phyloP scores from a whole-genome alignment of 192 early-diverging fungal genomes.

The Glomus cerebriforme region DNA sequence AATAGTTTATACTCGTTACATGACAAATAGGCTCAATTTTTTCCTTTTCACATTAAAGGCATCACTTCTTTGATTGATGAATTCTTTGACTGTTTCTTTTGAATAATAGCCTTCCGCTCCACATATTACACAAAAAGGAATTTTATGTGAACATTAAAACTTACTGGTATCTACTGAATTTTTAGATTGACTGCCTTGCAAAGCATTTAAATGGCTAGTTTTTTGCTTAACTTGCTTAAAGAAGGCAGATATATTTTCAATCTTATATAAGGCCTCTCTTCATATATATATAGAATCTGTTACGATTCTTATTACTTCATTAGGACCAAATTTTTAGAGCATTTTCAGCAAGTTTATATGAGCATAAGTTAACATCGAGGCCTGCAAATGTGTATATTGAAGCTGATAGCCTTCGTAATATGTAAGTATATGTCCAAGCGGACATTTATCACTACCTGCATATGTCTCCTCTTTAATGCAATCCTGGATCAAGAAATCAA shows the following conservation, averaged over 20 bases:
- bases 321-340: not conserved
- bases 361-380: slow-evolving; percentile 4
- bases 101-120: not conserved
- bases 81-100: not conserved
- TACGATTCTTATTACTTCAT: slow-evolving; percentile 11
- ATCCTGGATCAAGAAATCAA: slow-evolving; percentile 13
- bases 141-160: not conserved
- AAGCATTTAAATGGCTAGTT: no score
- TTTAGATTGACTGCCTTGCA: no score
- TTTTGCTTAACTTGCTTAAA: no score
- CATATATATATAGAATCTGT: slow-evolving; percentile 15
- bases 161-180: not conserved
- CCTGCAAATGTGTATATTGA: slow-evolving; percentile 4
- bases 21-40: not conserved
- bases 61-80: not conserved
- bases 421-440: not conserved
- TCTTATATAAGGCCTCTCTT: slow-evolving; percentile 13
- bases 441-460: slow-evolving; percentile 13
- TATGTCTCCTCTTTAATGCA: not conserved
- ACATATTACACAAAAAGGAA: not conserved
- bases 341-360: slow-evolving; percentile 13
- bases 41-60: not conserved
- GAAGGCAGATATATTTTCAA: not conserved
- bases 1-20: slow-evolving; percentile 7
- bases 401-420: not conserved